Percentiles rank a stretch among this genome's conserved stretches.
Conservation (phyloP, 2,329 filamentous ascomycete species). For the Trichoderma harzianum region DNA sequence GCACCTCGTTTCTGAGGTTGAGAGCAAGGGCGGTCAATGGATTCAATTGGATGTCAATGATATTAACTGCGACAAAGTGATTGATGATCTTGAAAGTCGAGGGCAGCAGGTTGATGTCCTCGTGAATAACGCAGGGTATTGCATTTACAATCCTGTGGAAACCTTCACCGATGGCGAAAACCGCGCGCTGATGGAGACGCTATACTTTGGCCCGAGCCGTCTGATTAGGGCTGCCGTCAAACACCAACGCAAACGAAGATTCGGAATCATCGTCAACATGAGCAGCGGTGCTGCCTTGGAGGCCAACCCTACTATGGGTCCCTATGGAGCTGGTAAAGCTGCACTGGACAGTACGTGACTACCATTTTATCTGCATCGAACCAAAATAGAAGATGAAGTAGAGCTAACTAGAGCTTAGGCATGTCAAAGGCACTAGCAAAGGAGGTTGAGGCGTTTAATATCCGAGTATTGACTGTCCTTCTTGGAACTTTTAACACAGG, state of each 20-base stretch:
- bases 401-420: neutral
- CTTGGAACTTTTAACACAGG: slow-evolving; percentile 11
- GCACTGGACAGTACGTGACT: neutral
- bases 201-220: slow-evolving; percentile 2
- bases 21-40: neutral
- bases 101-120: slow-evolving; percentile 2
- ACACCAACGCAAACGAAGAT: neutral
- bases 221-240: neutral
- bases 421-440: slow-evolving; percentile 9
- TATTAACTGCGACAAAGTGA: neutral
- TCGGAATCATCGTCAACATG: slow-evolving; percentile 4
- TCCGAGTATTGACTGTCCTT: slow-evolving; percentile 5
- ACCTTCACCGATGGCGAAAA: neutral
- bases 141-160: neutral
- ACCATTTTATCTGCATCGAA: neutral
- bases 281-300: slow-evolving; percentile 8
- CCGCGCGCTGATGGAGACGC: neutral
- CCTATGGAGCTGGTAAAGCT: slow-evolving; percentile 6
- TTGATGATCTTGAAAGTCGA: neutral
- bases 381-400: accelerated
- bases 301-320: neutral
- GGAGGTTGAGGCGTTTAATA: slow-evolving; percentile 4
- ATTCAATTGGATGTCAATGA: neutral
- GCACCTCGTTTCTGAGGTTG: neutral
- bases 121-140: slow-evolving; percentile 7